Evolutionary conservation across 208 protist species (phyloP), one percentile per base, ranked within the genome.

Genomic region (Trypanosoma conorhini): DNA sequence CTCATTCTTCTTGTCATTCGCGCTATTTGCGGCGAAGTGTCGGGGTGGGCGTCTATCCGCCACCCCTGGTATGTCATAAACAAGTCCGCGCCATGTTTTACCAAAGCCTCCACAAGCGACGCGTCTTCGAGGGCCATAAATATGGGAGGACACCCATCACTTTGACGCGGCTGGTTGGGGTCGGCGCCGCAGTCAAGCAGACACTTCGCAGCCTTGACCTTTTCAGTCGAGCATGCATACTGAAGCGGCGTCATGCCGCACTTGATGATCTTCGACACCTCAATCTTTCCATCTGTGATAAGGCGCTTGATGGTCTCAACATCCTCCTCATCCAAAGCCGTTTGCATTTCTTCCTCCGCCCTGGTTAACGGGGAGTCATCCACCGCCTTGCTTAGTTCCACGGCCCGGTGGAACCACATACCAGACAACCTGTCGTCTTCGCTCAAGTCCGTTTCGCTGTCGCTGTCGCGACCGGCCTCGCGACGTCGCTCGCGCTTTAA

Each of bases 41-140:
- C 84, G 1, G 92, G 92, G 68, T 97, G 89, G 13, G 76, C 70
- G 51, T 93, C 88, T 9, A 89, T 76, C 33, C 87, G 84, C 38
- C 78, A 86, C 17, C 88, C 89, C 59, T 95, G 65, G 70, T 77
- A 97, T 52, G 83, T 92, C 22, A 67, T 64, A 59, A 85, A 89
- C 26, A 90, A 64, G 59, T 97, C 82, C 0, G 86, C 89, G 0
- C 92, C 92, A 33, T 77, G 76, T 38, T 91, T 82, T 9, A 95
- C 72, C 13, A 97, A 77, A 10, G 77, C 77, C 51, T 87, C 74
- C 2, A 88, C 85, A 22, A 97, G 72, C 5, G 86, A 73, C 12
- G 81, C 52, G 65, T 92, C 81, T 46, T 92, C 88, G 57, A 97
- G 82, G 4, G 81, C 73, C 92, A 97, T 97, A 62, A 97, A 97